Base-by-base conservation (phyloP, 2,329 filamentous ascomycete genomes). In the Sporothrix sp. region DNA sequence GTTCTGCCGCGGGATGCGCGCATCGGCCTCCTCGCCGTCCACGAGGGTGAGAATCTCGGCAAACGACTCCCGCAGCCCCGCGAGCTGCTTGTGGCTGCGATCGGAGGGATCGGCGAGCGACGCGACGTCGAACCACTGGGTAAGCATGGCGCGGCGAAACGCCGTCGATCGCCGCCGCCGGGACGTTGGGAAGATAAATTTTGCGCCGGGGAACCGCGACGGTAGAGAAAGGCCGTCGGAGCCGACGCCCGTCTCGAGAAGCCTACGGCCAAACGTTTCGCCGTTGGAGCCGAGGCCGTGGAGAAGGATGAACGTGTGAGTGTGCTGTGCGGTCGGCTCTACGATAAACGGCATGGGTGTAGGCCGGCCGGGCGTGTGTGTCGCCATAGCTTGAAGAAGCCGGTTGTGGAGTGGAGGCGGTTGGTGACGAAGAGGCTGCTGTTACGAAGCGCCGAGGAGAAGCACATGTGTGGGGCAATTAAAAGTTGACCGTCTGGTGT, bases 111-210 rank as follows among this genome's bases (percentile, higher is more conserved):
- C 62, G 0, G 63, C 55, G 0, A 74, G 59, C 1, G 64, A 65
- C 16, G 65, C 70, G 9, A 70, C 65, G 55, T 78, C 69, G 54
- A 75, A 77, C 73, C 75, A 79, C 57, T 75, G 71, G 8, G 71
- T 69, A 33, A 76, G 66, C 10, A 64, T 61, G 0, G 65, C 61
- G 2, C 68, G 65, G 7, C 71, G 66, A 38, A 73, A 69, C 3
- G 66, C 62, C 1, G 60, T 66, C 0, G 74, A 68, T 9, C 71
- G 68, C 0, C 71, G 65, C 11, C 67, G 68, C 7, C 61, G 65
- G 0, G 75, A 67, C 0, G 73, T 76, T 0, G 74, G 75, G 50
- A 78, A 78, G 36, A 78, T 60, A 51, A 75, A 76, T 52, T 70
- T 71, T 1, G 68, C 65, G 9, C 65, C 58, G 0, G 66, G 66